Evolutionary conservation across 768 basidiomycete genomes (phyloP).

Genomic region (Pluteus cervinus): DNA sequence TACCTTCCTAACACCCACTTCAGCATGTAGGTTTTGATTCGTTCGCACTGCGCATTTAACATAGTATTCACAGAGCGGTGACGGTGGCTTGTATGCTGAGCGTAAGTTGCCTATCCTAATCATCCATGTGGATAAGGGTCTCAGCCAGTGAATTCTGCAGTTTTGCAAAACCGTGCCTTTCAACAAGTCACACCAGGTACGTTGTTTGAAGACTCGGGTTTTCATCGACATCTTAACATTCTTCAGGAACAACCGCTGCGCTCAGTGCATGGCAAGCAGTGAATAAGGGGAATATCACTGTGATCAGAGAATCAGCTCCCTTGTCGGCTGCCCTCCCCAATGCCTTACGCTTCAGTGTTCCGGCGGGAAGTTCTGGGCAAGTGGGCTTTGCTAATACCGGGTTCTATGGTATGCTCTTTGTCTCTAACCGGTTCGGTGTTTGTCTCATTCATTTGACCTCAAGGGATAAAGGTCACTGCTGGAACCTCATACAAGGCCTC

Average conservation of each 20-base stretch:
- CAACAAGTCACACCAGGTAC: conserved; percentile 54
- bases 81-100: conserved; percentile 12
- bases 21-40: conserved; percentile 1
- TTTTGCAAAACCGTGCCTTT: conserved; percentile 67
- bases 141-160: conserved; percentile 20
- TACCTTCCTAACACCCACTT: not conserved
- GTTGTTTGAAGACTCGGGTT: conserved; percentile 5
- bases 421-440: not conserved
- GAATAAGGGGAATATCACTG: conserved; percentile 41
- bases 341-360: conserved; percentile 45
- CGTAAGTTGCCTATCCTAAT: conserved; percentile 5
- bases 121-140: conserved; percentile 12
- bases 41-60: not conserved
- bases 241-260: conserved; percentile 38
- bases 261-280: conserved; percentile 46
- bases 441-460: not conserved
- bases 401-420: conserved; percentile 39
- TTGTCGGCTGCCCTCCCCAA: conserved; percentile 59
- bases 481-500: conserved; percentile 52
- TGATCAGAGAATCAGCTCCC: conserved; percentile 43
- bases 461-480: conserved; percentile 51
- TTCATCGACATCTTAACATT: not conserved
- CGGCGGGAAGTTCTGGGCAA: conserved; percentile 28
- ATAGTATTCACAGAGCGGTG: conserved; percentile 7
- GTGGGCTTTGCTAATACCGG: conserved; percentile 56